Evolutionary conservation across 257 asterid species (phyloP).

Genomic region (Solanum pennellii): DNA sequence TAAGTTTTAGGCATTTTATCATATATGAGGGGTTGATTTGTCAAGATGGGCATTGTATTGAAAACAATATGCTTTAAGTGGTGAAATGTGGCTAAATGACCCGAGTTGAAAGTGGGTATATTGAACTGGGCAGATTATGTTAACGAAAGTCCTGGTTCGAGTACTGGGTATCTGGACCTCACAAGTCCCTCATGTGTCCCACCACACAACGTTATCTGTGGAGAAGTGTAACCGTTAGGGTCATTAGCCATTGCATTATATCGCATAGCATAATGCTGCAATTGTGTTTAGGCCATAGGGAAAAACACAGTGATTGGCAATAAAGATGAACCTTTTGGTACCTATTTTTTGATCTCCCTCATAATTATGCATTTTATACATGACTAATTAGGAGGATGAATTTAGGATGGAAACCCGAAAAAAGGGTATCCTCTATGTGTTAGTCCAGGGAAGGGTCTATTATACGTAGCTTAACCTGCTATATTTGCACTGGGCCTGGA

Average conservation of each 20-base stretch:
- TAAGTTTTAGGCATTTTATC: background rate
- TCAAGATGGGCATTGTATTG: background rate
- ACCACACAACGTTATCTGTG: no score
- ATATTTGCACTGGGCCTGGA: background rate
- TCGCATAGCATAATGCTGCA: background rate
- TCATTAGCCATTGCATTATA: background rate
- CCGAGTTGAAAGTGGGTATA: background rate
- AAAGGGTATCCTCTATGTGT: background rate
- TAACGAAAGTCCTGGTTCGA: no score
- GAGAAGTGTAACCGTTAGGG: background rate
- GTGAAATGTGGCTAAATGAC: background rate
- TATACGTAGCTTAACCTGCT: background rate
- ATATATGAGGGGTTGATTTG: background rate
- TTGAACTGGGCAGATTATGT: no score
- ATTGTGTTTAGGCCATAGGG: background rate
- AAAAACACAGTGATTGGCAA: background rate
- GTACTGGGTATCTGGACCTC: background rate
- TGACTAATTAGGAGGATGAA: background rate
- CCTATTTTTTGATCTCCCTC: background rate
- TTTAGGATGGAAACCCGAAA: background rate
- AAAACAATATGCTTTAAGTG: background rate
- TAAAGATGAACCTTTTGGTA: background rate
- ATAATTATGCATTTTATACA: background rate
- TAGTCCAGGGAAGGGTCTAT: background rate
- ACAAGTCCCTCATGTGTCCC: background rate